phyloP scores from a whole-genome alignment of 306 rosid genomes.

The Cucumis melo region DNA sequence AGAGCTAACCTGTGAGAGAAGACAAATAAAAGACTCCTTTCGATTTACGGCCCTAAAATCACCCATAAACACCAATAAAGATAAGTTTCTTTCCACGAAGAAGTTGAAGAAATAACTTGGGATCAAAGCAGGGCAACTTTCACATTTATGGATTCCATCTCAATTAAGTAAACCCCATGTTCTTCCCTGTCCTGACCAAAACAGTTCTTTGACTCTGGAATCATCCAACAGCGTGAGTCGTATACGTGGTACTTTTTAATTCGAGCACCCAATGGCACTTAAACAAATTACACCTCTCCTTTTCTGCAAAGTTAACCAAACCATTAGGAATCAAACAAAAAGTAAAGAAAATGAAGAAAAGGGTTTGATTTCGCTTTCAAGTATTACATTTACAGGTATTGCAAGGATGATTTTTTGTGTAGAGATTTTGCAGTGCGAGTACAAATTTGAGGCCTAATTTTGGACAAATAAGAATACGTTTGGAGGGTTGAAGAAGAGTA shows the following conservation, averaged over 20 bases:
- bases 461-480: not conserved
- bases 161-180: not conserved
- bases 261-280: not conserved
- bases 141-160: not conserved
- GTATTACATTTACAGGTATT: not conserved
- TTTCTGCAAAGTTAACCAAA: not conserved
- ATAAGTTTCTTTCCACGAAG: not conserved
- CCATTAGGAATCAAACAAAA: not conserved
- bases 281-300: not conserved
- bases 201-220: not conserved
- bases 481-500: not conserved
- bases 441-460: not conserved
- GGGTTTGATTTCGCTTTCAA: not conserved
- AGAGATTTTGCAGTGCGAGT: not conserved
- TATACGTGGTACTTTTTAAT: not conserved
- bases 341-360: not conserved
- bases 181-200: not conserved
- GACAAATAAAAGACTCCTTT: not conserved
- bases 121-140: not conserved
- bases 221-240: not conserved
- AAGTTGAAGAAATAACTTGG: not conserved
- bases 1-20: not conserved
- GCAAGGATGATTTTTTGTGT: too few relatives aligned
- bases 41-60: not conserved
- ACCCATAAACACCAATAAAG: not conserved